Conservation (phyloP, 164 flowering plant genomes). For the Sedum album region DNA sequence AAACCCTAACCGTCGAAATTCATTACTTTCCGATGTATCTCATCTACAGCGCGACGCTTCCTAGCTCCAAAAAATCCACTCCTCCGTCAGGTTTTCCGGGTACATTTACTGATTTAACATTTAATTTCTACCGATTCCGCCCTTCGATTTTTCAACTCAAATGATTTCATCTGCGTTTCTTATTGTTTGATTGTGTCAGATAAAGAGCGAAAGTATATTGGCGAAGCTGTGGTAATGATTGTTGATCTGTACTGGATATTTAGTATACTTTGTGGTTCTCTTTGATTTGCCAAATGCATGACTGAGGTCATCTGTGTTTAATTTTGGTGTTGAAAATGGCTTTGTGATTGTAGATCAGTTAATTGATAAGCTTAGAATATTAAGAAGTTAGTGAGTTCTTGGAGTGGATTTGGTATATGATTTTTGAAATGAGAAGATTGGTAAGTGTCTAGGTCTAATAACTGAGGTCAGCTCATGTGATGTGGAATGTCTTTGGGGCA, state of each 20-base stretch:
- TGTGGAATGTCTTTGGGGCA: constrained; percentile 12
- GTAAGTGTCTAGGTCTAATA: too few relatives aligned
- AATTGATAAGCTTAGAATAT: too few relatives aligned
- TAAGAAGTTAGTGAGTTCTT: background rate
- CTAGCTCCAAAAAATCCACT: background rate
- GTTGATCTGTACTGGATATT: background rate
- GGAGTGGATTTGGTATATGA: background rate
- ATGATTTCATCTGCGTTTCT: background rate
- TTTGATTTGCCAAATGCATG: too few relatives aligned
- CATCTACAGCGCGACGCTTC: background rate
- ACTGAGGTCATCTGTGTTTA: too few relatives aligned
- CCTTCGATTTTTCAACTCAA: background rate
- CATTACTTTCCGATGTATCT: background rate
- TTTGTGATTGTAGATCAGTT: too few relatives aligned
- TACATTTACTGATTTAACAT: background rate
- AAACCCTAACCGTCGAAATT: background rate
- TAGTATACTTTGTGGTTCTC: background rate
- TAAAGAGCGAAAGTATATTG: constrained; percentile 33
- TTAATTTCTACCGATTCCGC: background rate
- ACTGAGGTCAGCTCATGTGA: background rate
- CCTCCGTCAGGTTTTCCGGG: background rate
- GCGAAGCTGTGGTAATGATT: constrained; percentile 55
- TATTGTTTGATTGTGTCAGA: constrained; percentile 12
- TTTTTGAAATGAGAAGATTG: background rate
- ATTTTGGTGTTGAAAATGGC: too few relatives aligned